These are phyloP conservation scores for Coprinellus micaceus DNA, from an alignment of 768 basidiomycete species.

Conservation along the genomic window DNA sequence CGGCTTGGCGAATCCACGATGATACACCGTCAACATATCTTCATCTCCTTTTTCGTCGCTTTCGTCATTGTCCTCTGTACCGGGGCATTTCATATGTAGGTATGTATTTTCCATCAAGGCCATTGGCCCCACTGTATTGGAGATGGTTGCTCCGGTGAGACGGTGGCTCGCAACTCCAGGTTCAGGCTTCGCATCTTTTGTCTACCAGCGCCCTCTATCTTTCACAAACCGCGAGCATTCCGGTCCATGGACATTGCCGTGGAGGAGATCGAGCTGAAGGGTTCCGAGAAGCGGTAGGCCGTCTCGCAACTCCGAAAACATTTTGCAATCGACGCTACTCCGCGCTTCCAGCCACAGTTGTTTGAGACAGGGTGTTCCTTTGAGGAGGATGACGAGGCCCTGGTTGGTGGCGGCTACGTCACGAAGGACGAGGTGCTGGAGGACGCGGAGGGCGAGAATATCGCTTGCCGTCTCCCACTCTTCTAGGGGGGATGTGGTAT, in stretches of 20 bases:
- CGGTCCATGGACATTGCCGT: not conserved
- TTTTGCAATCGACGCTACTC: not conserved
- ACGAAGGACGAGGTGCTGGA: not conserved
- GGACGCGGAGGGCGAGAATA: not conserved
- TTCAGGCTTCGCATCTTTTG: no score
- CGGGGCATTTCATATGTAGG: not conserved
- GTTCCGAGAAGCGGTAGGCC: not conserved
- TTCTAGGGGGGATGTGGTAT: not conserved
- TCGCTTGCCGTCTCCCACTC: not conserved
- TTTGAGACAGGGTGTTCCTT: not conserved
- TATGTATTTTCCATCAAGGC: not conserved
- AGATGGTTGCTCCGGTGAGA: no score
- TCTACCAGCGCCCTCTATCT: not conserved
- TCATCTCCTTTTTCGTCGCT: not conserved
- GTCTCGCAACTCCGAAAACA: not conserved
- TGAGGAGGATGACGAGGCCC: not conserved
- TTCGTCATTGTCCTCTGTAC: not conserved
- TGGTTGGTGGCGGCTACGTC: not conserved
- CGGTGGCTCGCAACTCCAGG: no score
- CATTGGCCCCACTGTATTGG: no score
- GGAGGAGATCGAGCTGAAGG: not conserved
- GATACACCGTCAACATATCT: not conserved
- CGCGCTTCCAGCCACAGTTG: not conserved
- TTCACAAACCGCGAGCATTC: not conserved
- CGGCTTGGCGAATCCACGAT: not conserved